Base-by-base conservation (phyloP, 192 early-diverging fungal genomes). In the Coemansia brasiliensis region DNA sequence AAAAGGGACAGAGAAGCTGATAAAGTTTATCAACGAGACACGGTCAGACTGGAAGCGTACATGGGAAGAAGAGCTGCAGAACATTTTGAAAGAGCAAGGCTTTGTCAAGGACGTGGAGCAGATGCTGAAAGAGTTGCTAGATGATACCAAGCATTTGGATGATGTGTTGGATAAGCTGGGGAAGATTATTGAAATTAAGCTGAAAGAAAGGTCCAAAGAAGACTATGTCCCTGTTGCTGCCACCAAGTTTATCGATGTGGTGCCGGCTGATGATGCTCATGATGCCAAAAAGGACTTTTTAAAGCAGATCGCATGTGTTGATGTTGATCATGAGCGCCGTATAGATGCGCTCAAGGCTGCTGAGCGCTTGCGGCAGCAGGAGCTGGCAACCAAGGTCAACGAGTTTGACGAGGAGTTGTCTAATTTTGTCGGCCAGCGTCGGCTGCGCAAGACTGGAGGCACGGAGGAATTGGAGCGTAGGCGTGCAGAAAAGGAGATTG, bases 21-120 rank as follows among this genome's bases (percentile, higher is more conserved):
- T 85, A 2, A 49, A 71, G 17, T 84, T 83, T 40, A 88, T 93
- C 39, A 67, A 75, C 42, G 80, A 84, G 0, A 75, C 86, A 11
- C 80, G 87, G 38, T 78, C 86, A n/a, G 79, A 81, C 5, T 91
- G 90, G 90, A 91, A 90, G 52, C 86, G 85, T 69, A 88, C 84
- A 1, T 93, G 91, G 91, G 90, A 91, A 61, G 84, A 86, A 8
- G 91, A 93, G 64, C 65, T 93, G 40, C 88, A 93, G 54, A 87
- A 80, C 25, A 88, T 93, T 51, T 74, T 93, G 18, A 84, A 86
- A 52, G 91, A 93, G 55, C 90, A 93, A 62, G 71, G 83, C 60
- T 87, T 89, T 44, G 75, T 90, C 59, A 93, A 89, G 67, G 89
- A 93, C 20, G 86, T 88, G 16, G 89, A 91, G 69, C 82, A 79